Evolutionary conservation across 1,139 yeast genomes (phyloP).

Genomic region (Yarrowia galli): DNA sequence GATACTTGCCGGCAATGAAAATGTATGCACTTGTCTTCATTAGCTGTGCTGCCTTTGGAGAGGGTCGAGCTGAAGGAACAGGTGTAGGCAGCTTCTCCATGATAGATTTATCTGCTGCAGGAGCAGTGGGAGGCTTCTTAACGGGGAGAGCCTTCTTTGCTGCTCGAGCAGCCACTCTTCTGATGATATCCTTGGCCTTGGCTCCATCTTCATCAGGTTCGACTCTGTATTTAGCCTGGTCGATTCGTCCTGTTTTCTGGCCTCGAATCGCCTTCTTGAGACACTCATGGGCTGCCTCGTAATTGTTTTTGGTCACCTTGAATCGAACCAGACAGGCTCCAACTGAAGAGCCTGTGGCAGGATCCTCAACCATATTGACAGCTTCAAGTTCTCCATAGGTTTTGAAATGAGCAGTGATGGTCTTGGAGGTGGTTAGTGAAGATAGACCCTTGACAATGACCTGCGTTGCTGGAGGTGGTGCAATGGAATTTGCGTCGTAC

Average conservation of each 20-base stretch:
- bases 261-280: constrained; percentile 56
- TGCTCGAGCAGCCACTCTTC: constrained; percentile 34
- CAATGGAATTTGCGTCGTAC: constrained; percentile 72
- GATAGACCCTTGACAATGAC: constrained; percentile 72
- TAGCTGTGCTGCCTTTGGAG: constrained; percentile 43
- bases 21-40: constrained; percentile 65
- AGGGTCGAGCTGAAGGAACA: constrained; percentile 25
- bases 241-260: constrained; percentile 49
- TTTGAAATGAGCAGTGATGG: constrained; percentile 62
- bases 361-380: constrained; percentile 70
- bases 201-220: constrained; percentile 51
- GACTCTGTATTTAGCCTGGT: constrained; percentile 48
- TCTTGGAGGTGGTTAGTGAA: constrained; percentile 57
- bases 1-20: constrained; percentile 61
- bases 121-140: constrained; percentile 20
- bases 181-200: constrained; percentile 32
- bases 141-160: constrained; percentile 10
- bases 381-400: constrained; percentile 67
- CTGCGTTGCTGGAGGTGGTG: constrained; percentile 76
- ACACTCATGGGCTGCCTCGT: constrained; percentile 56
- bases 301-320: constrained; percentile 57
- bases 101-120: constrained; percentile 23
- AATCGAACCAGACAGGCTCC: constrained; percentile 74
- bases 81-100: constrained; percentile 43
- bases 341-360: constrained; percentile 78